These are phyloP conservation scores for Saccharomycopsis vini DNA, from an alignment of 805 yeast species.

Conservation along the genomic window DNA sequence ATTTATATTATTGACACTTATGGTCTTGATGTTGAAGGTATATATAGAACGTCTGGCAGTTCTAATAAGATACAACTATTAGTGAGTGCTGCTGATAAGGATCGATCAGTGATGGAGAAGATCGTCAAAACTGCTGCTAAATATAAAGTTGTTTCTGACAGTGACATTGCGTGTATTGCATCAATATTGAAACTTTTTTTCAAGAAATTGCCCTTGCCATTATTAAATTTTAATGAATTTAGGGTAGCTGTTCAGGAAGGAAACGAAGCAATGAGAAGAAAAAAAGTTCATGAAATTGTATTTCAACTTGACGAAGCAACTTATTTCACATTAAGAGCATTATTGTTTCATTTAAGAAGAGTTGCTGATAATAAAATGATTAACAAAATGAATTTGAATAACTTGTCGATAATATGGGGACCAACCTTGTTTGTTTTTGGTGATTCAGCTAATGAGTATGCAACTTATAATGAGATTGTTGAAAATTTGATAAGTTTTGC, in stretches of 20 bases:
- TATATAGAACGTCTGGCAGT: conserved; percentile 81
- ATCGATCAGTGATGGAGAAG: conserved; percentile 53
- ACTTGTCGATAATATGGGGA: conserved; percentile 90
- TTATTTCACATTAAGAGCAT: conserved; percentile 79
- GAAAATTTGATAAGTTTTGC: conserved; percentile 82
- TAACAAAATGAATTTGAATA: conserved; percentile 77
- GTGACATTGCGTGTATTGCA: conserved; percentile 83
- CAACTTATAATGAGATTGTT: conserved; percentile 66
- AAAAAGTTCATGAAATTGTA: conserved; percentile 73
- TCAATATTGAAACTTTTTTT: conserved; percentile 79
- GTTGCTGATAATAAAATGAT: conserved; percentile 52
- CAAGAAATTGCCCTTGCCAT: conserved; percentile 77
- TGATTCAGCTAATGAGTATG: conserved; percentile 53
- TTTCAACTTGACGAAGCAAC: conserved; percentile 91
- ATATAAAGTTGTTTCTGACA: conserved; percentile 60
- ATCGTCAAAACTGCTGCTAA: conserved; percentile 45
- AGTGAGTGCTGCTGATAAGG: conserved; percentile 60
- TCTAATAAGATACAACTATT: conserved; percentile 64
- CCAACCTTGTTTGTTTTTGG: conserved; percentile 72
- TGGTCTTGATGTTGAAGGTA: conserved; percentile 82
- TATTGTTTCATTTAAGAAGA: conserved; percentile 76
- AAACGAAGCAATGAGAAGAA: conserved; percentile 54
- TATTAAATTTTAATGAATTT: conserved; percentile 61
- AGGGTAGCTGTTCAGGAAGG: conserved; percentile 62
- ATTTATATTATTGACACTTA: conserved; percentile 76